Conservation (phyloP, 1,284 basidiomycete genomes). For the Kalmanozyma brasiliensis region DNA sequence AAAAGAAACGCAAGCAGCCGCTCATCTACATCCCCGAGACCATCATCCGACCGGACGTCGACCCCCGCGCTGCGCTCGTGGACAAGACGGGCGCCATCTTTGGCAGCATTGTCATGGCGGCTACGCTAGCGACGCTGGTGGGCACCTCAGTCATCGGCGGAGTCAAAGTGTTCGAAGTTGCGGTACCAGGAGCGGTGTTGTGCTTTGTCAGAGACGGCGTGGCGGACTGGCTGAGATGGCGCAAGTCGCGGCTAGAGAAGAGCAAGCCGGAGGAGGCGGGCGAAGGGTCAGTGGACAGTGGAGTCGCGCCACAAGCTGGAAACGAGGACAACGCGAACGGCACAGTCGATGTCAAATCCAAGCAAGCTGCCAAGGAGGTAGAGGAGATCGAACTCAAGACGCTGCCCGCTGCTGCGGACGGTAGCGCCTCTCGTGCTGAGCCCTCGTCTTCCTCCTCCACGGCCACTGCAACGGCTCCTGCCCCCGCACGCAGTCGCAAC, state of each 20-base stretch:
- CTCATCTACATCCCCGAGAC: conserved; percentile 69
- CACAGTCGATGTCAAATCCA: not conserved
- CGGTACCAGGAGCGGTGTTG: conserved; percentile 82
- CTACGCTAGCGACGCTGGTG: conserved; percentile 74
- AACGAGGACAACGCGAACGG: conserved; percentile 3
- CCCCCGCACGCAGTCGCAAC: conserved; percentile 15
- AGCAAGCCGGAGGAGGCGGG: conserved; percentile 7
- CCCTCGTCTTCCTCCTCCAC: not conserved
- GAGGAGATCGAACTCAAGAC: conserved; percentile 40
- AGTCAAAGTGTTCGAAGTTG: conserved; percentile 76
- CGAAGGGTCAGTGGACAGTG: conserved; percentile 5
- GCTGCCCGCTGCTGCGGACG: conserved; percentile 20
- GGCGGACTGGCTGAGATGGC: conserved; percentile 70
- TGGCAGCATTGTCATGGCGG: conserved; percentile 70
- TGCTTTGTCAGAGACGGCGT: conserved; percentile 79
- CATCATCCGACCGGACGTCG: conserved; percentile 70
- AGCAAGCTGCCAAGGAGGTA: conserved; percentile 16
- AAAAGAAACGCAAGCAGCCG: conserved; percentile 15
- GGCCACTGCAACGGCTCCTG: not conserved
- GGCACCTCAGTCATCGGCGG: conserved; percentile 72
- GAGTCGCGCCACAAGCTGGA: conserved; percentile 23
- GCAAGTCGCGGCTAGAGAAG: conserved; percentile 23
- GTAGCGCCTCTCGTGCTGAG: conserved; percentile 1
- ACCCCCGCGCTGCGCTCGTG: conserved; percentile 70
- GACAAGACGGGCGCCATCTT: conserved; percentile 73